A percentile compares a stretch with the other conserved stretches of the same genome.
Evolutionary conservation across 345 rosid species (phyloP).

Genomic region (Rhizophora mangle): DNA sequence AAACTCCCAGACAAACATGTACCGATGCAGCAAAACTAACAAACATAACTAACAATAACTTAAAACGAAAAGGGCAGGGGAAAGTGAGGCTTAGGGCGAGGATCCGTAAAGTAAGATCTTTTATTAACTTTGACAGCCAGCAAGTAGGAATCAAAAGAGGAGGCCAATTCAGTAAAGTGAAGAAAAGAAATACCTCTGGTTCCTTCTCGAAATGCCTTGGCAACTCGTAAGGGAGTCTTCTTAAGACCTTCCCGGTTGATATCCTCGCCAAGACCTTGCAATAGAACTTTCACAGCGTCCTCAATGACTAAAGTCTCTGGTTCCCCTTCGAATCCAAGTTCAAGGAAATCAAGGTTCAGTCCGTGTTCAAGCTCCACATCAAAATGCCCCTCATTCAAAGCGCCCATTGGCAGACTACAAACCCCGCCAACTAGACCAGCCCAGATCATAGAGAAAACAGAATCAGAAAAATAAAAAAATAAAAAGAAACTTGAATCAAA

Average conservation of each 20-base stretch:
- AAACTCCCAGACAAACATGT: too few relatives aligned
- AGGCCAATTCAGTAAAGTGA: neutral
- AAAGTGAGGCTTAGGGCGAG: too few relatives aligned
- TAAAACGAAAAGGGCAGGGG: too few relatives aligned
- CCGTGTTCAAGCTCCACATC: conserved; percentile 53
- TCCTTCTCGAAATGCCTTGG: conserved; percentile 82
- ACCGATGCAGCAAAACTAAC: too few relatives aligned
- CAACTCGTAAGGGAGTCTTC: conserved; percentile 92
- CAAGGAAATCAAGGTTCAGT: conserved; percentile 40
- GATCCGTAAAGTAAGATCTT: too few relatives aligned
- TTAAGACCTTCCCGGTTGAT: conserved; percentile 76
- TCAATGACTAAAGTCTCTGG: conserved; percentile 67
- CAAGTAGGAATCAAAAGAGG: neutral
- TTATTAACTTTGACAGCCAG: neutral
- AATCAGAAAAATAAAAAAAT: neutral
- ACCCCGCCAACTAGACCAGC: conserved; percentile 12
- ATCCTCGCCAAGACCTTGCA: conserved; percentile 82
- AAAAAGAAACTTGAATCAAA: neutral
- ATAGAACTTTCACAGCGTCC: conserved; percentile 75
- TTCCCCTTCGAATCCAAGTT: conserved; percentile 47
- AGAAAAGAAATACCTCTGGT: conserved; percentile 54
- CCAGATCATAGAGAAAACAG: conserved; percentile 27
- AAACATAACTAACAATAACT: too few relatives aligned
- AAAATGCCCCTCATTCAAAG: conserved; percentile 66
- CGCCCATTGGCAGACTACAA: conserved; percentile 58